A percentile compares a stretch with the other conserved stretches of the same genome.
Evolutionary conservation across 208 protist genomes (phyloP).

Genomic region (Trypanosomatidae sp.): DNA sequence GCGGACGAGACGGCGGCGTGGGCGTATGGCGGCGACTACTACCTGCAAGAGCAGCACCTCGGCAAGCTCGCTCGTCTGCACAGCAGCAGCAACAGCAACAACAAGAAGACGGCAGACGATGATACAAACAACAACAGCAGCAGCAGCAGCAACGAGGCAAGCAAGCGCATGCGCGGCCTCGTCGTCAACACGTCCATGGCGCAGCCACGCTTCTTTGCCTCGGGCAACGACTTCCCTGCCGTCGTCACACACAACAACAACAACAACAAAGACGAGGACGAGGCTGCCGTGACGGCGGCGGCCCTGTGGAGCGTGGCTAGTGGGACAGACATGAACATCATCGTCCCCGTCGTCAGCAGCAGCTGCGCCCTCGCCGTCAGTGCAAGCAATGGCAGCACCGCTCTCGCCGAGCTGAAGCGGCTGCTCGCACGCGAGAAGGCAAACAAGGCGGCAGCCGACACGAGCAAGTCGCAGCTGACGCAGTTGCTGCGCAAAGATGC

Average conservation of each 20-base stretch:
- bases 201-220: conserved; percentile 48
- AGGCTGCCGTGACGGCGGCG: not conserved
- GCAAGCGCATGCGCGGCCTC: conserved; percentile 5
- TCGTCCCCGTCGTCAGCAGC: conserved; percentile 50
- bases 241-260: not conserved
- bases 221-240: conserved; percentile 48
- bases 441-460: conserved; percentile 53
- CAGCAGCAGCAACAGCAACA: not conserved
- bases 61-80: not conserved
- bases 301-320: conserved; percentile 7
- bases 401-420: conserved; percentile 27
- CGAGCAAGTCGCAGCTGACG: conserved; percentile 43
- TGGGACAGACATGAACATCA: conserved; percentile 40
- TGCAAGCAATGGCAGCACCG: conserved; percentile 40
- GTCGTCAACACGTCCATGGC: conserved; percentile 9
- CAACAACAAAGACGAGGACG: conserved; percentile 3
- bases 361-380: conserved; percentile 24
- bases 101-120: not conserved
- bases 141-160: conserved; percentile 1
- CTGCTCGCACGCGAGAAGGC: conserved; percentile 39
- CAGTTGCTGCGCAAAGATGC: conserved; percentile 36
- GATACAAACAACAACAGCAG: no score
- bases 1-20: conserved; percentile 25
- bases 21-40: conserved; percentile 60
- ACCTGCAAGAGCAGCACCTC: conserved; percentile 20